phyloP scores from a whole-genome alignment of 805 yeast species.

The Nakazawaea populi region DNA sequence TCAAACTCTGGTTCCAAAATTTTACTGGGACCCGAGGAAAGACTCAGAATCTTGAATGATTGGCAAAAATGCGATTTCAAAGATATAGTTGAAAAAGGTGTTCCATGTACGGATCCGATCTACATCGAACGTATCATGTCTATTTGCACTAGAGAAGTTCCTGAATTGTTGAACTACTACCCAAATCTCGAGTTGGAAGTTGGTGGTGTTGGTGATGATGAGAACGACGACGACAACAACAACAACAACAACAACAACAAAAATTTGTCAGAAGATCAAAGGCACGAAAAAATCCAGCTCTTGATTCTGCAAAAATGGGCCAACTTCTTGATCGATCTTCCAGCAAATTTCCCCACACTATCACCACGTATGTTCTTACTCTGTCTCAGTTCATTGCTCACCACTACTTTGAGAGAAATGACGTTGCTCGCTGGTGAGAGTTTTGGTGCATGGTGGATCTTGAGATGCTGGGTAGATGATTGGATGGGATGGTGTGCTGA shows the following conservation, averaged over 20 bases:
- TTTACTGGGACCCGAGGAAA: slow-evolving; percentile 18
- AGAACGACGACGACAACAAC: no score
- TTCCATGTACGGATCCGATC: slow-evolving; percentile 11
- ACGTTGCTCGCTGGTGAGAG: slow-evolving; percentile 52
- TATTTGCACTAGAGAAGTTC: slow-evolving; percentile 30
- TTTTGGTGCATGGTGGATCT: slow-evolving; percentile 72
- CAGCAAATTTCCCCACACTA: slow-evolving; percentile 34
- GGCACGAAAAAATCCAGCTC: background rate
- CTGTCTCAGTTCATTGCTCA: slow-evolving; percentile 46
- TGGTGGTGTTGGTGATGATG: background rate
- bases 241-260: background rate
- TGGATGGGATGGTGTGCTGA: slow-evolving; percentile 65
- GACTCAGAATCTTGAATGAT: slow-evolving; percentile 41
- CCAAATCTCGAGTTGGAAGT: slow-evolving; percentile 10
- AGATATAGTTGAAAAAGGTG: slow-evolving; percentile 10
- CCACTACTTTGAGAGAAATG: slow-evolving; percentile 57
- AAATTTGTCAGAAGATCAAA: background rate
- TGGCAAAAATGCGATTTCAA: slow-evolving; percentile 37
- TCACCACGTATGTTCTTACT: slow-evolving; percentile 53
- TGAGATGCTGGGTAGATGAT: slow-evolving; percentile 73
- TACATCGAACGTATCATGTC: slow-evolving; percentile 26
- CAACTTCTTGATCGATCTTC: slow-evolving; percentile 32
- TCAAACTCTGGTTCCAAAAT: slow-evolving; percentile 6
- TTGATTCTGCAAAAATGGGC: slow-evolving; percentile 22
- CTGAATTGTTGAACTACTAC: slow-evolving; percentile 21